These are phyloP conservation scores for Penicillium psychrosexuale DNA, from an alignment of 2,329 filamentous ascomycete species.

Conservation along the genomic window DNA sequence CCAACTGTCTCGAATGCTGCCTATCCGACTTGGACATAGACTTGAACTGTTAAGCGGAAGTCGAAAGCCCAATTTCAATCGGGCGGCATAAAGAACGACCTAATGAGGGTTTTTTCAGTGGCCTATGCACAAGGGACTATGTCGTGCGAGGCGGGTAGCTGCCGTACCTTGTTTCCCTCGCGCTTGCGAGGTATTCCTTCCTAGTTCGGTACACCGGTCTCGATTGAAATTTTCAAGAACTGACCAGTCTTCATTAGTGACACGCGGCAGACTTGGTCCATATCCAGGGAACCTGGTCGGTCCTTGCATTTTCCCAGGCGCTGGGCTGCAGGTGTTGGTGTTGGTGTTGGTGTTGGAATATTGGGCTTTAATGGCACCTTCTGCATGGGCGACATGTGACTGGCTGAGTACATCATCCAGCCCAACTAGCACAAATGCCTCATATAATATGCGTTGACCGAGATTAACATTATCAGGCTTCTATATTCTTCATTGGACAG, in stretches of 20 bases:
- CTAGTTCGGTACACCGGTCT: constrained; percentile 63
- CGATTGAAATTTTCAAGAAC: constrained; percentile 65
- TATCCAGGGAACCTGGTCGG: constrained; percentile 50
- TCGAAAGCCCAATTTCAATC: not conserved
- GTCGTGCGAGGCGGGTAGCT: constrained; percentile 19
- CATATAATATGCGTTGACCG: not conserved
- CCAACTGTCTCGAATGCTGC: not conserved
- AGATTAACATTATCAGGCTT: not conserved
- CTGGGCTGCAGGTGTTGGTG: not conserved
- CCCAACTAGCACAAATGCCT: constrained; percentile 10
- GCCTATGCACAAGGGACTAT: constrained; percentile 4
- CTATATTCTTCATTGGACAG: not conserved
- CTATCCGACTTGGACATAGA: not conserved
- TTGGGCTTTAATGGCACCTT: constrained; percentile 1
- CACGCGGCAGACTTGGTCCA: constrained; percentile 50
- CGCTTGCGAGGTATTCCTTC: constrained; percentile 65
- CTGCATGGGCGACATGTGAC: constrained; percentile 50
- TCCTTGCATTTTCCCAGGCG: not conserved
- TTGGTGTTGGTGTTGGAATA: not conserved
- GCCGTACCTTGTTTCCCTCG: constrained; percentile 55
- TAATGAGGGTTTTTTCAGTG: constrained; percentile 31
- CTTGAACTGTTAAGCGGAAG: not conserved
- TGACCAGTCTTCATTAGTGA: constrained; percentile 58
- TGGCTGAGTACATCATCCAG: constrained; percentile 25
- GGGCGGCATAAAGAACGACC: constrained; percentile 59